Evolutionary conservation across 768 basidiomycete species (phyloP).

Genomic region (Leucosporidium yakuticum): DNA sequence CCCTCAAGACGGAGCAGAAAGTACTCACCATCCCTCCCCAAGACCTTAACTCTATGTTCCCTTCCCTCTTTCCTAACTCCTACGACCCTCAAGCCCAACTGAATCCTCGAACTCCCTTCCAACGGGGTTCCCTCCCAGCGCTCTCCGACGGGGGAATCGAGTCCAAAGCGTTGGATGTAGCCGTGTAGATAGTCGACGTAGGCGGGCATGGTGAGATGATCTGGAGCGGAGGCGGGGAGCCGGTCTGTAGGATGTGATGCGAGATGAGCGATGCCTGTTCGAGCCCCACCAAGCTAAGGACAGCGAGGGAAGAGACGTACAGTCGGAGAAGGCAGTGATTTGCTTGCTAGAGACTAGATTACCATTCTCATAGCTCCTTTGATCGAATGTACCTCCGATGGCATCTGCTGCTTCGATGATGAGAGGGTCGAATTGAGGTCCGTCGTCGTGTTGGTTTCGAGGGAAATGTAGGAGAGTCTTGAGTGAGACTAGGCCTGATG

Average conservation of each 20-base stretch:
- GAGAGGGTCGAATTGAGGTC: constrained; percentile 51
- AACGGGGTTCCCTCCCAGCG: constrained; percentile 40
- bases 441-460: constrained; percentile 34
- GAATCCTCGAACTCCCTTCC: constrained; percentile 34
- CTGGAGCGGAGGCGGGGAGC: constrained; percentile 49
- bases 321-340: constrained; percentile 58
- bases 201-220: constrained; percentile 52
- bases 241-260: constrained; percentile 41
- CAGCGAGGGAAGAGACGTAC: not conserved
- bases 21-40: constrained; percentile 41
- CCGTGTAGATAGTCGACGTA: constrained; percentile 52
- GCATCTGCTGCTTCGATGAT: constrained; percentile 46
- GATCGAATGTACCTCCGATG: constrained; percentile 53
- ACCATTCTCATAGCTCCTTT: constrained; percentile 46
- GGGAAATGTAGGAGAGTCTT: constrained; percentile 46
- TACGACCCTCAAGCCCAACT: constrained; percentile 46
- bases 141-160: constrained; percentile 10
- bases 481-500: constrained; percentile 51
- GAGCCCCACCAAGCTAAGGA: too few species aligned
- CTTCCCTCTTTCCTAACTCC: constrained; percentile 44
- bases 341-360: constrained; percentile 56
- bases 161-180: constrained; percentile 37
- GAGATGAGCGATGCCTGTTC: too few species aligned
- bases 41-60: not conserved
- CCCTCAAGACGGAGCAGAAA: constrained; percentile 44